Percentiles rank a stretch among this genome's conserved stretches.
These are phyloP conservation scores for Suillus sp. DNA, from an alignment of 768 basidiomycete genomes.

Conservation along the genomic window DNA sequence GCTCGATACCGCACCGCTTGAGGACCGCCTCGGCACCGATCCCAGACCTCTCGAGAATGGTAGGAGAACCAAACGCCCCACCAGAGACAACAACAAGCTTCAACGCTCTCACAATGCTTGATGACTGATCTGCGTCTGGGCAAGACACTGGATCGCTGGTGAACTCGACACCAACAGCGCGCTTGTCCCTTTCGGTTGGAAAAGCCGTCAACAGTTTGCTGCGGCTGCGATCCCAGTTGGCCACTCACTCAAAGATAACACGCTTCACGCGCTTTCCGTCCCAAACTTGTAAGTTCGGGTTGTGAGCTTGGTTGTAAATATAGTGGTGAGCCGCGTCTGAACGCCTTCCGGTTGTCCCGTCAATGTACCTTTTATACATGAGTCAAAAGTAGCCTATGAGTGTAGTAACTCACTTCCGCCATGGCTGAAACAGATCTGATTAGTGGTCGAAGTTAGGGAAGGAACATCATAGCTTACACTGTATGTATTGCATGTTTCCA, in stretches of 20 bases:
- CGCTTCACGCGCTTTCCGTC: conserved; percentile 46
- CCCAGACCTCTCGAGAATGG: conserved; percentile 64
- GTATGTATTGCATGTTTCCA: conserved; percentile 46
- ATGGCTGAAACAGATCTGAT: conserved; percentile 41
- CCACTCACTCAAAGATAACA: conserved; percentile 49
- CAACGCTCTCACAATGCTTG: conserved; percentile 37
- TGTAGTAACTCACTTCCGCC: conserved; percentile 46
- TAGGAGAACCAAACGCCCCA: conserved; percentile 57
- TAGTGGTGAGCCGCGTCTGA: conserved; percentile 58
- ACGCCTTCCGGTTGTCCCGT: conserved; percentile 50
- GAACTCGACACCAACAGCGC: conserved; percentile 54
- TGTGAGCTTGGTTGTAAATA: conserved; percentile 48
- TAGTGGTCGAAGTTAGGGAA: background rate
- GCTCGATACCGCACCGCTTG: conserved; percentile 46
- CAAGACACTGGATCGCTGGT: conserved; percentile 32
- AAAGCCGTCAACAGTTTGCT: background rate
- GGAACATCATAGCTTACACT: conserved; percentile 38
- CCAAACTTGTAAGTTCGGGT: conserved; percentile 45
- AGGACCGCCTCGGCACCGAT: conserved; percentile 60
- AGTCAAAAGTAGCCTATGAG: too few species aligned
- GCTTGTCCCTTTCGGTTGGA: conserved; percentile 23
- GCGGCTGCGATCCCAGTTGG: background rate
- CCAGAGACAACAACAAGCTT: conserved; percentile 51
- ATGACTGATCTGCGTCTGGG: conserved; percentile 27
- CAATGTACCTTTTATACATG: conserved; percentile 50